Evolutionary conservation across 345 rosid species (phyloP).

Genomic region (Eutrema heterophyllum): DNA sequence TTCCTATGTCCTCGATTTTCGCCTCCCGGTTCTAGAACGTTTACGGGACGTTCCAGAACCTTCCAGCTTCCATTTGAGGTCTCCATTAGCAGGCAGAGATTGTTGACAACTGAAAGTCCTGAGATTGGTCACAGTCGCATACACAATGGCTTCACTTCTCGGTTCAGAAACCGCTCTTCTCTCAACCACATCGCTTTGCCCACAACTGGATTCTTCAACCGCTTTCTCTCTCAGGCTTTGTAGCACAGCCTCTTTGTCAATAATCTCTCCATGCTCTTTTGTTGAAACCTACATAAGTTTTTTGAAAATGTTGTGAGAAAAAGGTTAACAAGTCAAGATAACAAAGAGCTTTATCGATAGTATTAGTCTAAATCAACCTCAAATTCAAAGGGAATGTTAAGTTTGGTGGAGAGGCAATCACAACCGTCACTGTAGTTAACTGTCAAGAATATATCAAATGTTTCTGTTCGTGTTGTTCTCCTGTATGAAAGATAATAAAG

Average conservation of each 20-base stretch:
- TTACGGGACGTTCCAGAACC: constrained; percentile 39
- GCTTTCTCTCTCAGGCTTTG: constrained; percentile 57
- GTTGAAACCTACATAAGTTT: constrained; percentile 41
- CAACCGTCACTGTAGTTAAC: constrained; percentile 78
- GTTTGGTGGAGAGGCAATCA: constrained; percentile 54
- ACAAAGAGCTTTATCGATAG: constrained; percentile 2
- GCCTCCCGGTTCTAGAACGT: constrained; percentile 50
- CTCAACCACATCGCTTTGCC: constrained; percentile 49
- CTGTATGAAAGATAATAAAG: constrained; percentile 36
- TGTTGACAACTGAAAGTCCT: constrained; percentile 42
- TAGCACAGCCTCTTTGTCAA: constrained; percentile 42
- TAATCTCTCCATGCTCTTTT: constrained; percentile 26
- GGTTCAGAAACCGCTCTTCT: constrained; percentile 38
- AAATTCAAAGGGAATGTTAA: constrained; percentile 63
- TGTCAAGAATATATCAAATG: constrained; percentile 64
- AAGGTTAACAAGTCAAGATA: background rate
- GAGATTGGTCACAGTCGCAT: constrained; percentile 68
- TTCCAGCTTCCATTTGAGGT: constrained; percentile 44
- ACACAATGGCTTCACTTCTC: constrained; percentile 45
- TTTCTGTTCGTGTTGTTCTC: constrained; percentile 63
- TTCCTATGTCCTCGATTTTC: constrained; percentile 38
- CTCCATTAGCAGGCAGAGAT: constrained; percentile 38
- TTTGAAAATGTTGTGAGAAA: background rate
- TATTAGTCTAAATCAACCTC: constrained; percentile 41
- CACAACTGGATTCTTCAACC: constrained; percentile 41